A percentile compares a stretch with the other conserved stretches of the same genome.
These are phyloP conservation scores for Astrothelium macrocarpum DNA, from an alignment of 495 filamentous ascomycete species.

Conservation along the genomic window DNA sequence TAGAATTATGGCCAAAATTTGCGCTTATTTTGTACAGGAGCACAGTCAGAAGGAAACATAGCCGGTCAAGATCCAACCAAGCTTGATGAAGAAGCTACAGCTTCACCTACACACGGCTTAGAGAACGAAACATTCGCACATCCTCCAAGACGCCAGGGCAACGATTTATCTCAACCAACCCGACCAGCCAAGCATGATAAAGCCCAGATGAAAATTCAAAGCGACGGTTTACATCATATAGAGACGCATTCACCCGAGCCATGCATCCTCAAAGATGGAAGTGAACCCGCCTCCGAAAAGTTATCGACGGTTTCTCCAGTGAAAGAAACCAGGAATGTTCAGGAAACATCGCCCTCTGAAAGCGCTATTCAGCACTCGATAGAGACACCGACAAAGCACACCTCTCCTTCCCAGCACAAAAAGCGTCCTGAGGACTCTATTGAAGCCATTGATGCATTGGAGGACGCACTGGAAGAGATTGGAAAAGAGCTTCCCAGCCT, in stretches of 20 bases:
- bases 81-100: background rate
- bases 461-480: constrained; percentile 55
- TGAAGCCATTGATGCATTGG: constrained; percentile 56
- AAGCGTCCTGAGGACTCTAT: constrained; percentile 49
- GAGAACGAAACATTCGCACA: background rate
- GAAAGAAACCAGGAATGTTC: background rate
- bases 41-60: background rate
- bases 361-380: background rate
- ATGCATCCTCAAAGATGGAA: no score
- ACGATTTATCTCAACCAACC: background rate
- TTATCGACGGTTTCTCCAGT: background rate
- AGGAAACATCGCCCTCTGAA: background rate
- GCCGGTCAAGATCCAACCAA: no score
- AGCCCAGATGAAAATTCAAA: no score
- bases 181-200: background rate
- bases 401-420: background rate
- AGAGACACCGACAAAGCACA: background rate
- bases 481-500: constrained; percentile 25
- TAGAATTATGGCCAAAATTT: background rate
- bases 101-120: background rate
- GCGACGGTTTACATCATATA: no score
- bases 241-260: no score
- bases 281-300: background rate
- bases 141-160: background rate
- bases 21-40: background rate